Evolutionary conservation across 495 filamentous ascomycete species (phyloP), one percentile per base, ranked within the genome.

Genomic region (Tuber microsphaerosporum): DNA sequence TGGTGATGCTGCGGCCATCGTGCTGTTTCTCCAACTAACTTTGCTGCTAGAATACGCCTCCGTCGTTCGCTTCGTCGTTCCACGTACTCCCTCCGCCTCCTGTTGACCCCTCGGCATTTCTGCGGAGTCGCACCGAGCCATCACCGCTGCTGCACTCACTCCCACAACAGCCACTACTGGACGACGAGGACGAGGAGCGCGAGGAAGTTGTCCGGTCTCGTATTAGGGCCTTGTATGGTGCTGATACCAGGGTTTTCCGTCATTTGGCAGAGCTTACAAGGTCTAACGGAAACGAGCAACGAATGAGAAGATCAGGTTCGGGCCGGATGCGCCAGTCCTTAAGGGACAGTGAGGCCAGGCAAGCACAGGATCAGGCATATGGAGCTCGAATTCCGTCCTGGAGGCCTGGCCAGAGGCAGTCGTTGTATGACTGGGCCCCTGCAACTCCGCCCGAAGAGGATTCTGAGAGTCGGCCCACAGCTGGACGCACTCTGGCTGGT

Each of bases 391-490:
- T 82, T 46, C 81, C 81, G 16, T 80, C 76, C 42, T 74, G 81
- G 77, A 76, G 74, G 71, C 81, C 81, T 26, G 81, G 81, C 37
- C 81, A 82, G 74, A 76, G 81, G 71, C 81, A 82, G 70, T 80
- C 81, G 22, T 70, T 82, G 43, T 82, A 82, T 48, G 80, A 82
- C 68, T 82, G 81, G 81, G 81, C 81, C 26, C 81, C 81, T 65
- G 72, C 75, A 41, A 79, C 77, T 41, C 77, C 77, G 26, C 76
- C 76, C 14, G 77, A 79, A 16, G 77, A 79, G 42, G 77, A 75
- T 42, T 73, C 71, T 73, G 77, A 73, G 41, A 79, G 70, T 39
- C 77, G 26, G 73, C 61, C 48, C 69, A n/a, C 76, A 34, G 56
- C 56, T 14, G 56, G 56, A 34, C 56, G 56, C 56, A 31, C 56